Conservation (phyloP, 2,329 filamentous ascomycete genomes). For the Cercospora beticola region DNA sequence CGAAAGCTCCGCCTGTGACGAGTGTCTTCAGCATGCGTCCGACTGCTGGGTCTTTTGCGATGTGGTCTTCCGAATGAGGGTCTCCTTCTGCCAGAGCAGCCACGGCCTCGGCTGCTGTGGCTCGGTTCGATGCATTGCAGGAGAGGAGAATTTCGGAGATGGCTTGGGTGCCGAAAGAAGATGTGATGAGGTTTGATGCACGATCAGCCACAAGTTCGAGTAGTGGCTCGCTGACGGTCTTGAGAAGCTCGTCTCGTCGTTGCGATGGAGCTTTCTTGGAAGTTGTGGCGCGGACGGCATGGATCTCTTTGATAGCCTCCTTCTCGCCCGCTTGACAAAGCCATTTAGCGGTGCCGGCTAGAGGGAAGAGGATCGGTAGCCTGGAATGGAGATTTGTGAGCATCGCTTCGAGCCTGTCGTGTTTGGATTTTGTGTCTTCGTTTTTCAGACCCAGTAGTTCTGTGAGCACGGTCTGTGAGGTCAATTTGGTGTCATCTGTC, state of each 20-base stretch:
- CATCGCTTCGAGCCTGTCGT: slow-evolving; percentile 61
- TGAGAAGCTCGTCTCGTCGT: slow-evolving; percentile 73
- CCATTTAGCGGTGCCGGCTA: slow-evolving; percentile 64
- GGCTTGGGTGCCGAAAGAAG: slow-evolving; percentile 83
- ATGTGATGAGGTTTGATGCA: slow-evolving; percentile 66
- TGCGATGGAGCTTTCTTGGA: slow-evolving; percentile 87
- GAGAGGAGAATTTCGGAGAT: slow-evolving; percentile 79
- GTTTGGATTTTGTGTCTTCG: slow-evolving; percentile 47
- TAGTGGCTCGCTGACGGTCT: slow-evolving; percentile 70
- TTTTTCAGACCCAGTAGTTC: slow-evolving; percentile 71
- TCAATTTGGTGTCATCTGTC: slow-evolving; percentile 87
- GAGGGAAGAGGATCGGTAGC: slow-evolving; percentile 74
- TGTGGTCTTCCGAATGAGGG: slow-evolving; percentile 53
- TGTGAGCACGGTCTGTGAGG: slow-evolving; percentile 81
- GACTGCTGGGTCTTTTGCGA: slow-evolving; percentile 61
- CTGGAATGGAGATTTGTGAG: slow-evolving; percentile 66
- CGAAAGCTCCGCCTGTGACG: slow-evolving; percentile 84
- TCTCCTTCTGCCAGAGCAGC: slow-evolving; percentile 47
- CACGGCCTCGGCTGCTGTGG: slow-evolving; percentile 64
- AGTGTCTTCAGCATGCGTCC: slow-evolving; percentile 88
- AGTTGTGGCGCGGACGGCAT: slow-evolving; percentile 74
- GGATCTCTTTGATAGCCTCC: slow-evolving; percentile 69
- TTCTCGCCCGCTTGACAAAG: slow-evolving; percentile 65
- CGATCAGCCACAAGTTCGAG: slow-evolving; percentile 70
- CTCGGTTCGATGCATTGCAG: slow-evolving; percentile 58